Evolutionary conservation across 495 filamentous ascomycete species (phyloP).

Genomic region (Penicillium robsamsonii): DNA sequence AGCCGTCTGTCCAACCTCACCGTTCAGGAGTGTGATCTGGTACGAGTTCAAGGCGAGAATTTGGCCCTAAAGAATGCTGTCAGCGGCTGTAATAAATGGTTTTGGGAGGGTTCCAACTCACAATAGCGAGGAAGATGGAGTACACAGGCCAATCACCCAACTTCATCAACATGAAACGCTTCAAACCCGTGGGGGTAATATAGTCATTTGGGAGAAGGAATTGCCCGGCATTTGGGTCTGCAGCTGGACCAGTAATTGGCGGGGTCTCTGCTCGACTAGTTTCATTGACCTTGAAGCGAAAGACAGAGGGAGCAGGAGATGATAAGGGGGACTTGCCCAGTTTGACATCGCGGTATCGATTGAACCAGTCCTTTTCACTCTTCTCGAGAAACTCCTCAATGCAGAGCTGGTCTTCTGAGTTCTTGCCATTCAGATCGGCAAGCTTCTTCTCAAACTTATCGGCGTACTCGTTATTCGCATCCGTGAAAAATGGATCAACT

Average conservation of each 20-base stretch:
- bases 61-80: slow-evolving; percentile 45
- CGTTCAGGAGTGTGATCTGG: slow-evolving; percentile 67
- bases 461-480: slow-evolving; percentile 60
- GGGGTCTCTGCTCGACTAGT: slow-evolving; percentile 57
- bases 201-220: slow-evolving; percentile 43
- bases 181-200: slow-evolving; percentile 61
- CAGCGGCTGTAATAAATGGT: slow-evolving; percentile 1
- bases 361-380: slow-evolving; percentile 69
- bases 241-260: slow-evolving; percentile 47
- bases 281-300: slow-evolving; percentile 52
- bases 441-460: slow-evolving; percentile 57
- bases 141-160: slow-evolving; percentile 68
- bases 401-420: slow-evolving; percentile 58
- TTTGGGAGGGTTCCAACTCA: slow-evolving; percentile 5
- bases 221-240: slow-evolving; percentile 34
- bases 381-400: slow-evolving; percentile 65
- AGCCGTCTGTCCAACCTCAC: slow-evolving; percentile 59
- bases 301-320: slow-evolving; percentile 43
- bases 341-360: slow-evolving; percentile 58
- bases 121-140: slow-evolving; percentile 57
- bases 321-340: slow-evolving; percentile 46
- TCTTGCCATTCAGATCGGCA: slow-evolving; percentile 54
- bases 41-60: slow-evolving; percentile 70
- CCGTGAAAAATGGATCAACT: slow-evolving; percentile 70
- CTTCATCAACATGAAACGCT: slow-evolving; percentile 49